These are phyloP conservation scores for Psilocybe azurescens DNA, from an alignment of 768 basidiomycete genomes.

Conservation along the genomic window DNA sequence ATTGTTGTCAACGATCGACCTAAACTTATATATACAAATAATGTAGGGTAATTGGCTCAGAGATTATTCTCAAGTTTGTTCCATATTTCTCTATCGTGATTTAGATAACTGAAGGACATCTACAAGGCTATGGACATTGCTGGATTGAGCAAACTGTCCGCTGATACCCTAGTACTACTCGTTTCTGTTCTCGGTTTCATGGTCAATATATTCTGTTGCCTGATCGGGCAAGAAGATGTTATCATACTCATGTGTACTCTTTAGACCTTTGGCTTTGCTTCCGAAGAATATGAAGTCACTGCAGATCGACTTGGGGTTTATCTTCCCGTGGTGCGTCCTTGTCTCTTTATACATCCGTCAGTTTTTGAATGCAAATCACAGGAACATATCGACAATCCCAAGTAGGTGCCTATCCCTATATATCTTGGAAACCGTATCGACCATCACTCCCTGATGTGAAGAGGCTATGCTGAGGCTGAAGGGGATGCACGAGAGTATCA, in stretches of 20 bases:
- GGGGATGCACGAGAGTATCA: conserved; percentile 77
- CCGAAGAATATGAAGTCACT: conserved; percentile 75
- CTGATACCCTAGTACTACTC: conserved; percentile 66
- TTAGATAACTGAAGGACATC: conserved; percentile 5
- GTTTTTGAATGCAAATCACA: conserved; percentile 22
- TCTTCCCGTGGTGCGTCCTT: conserved; percentile 56
- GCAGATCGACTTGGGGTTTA: conserved; percentile 78
- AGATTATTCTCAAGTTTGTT: conserved; percentile 65
- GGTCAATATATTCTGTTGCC: conserved; percentile 25
- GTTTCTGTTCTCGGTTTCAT: conserved; percentile 64
- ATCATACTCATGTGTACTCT: conserved; percentile 1
- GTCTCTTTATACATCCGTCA: conserved; percentile 1
- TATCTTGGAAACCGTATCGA: no score
- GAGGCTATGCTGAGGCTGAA: conserved; percentile 71
- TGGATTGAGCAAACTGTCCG: conserved; percentile 66
- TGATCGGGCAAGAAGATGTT: neutral
- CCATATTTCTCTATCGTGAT: neutral
- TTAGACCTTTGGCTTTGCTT: conserved; percentile 67
- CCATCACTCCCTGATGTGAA: conserved; percentile 22
- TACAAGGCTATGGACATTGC: conserved; percentile 72
- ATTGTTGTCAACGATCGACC: no score
- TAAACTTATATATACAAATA: neutral
- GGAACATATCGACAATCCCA: conserved; percentile 85
- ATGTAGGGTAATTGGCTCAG: conserved; percentile 69
- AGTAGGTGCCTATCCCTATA: conserved; percentile 36